Percentiles rank a stretch among this genome's conserved stretches.
Evolutionary conservation across 1,284 basidiomycete species (phyloP).

Genomic region (Xerocomus nothofagi): DNA sequence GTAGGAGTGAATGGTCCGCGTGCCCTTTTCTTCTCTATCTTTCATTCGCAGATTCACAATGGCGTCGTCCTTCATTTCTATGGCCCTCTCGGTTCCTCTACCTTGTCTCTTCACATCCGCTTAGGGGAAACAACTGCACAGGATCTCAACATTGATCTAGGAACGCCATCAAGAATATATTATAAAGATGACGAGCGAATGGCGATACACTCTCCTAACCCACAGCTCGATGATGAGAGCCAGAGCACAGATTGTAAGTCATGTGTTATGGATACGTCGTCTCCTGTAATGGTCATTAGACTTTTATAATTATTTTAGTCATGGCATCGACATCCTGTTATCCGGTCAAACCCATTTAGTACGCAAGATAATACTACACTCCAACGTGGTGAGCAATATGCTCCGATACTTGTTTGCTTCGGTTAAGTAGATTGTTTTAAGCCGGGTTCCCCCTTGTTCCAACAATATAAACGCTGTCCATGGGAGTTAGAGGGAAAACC

Average conservation of each 20-base stretch:
- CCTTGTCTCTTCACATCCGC: constrained; percentile 55
- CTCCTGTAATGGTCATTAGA: constrained; percentile 44
- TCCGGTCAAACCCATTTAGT: constrained; percentile 70
- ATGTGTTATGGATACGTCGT: not conserved
- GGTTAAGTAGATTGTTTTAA: constrained; percentile 32
- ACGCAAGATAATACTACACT: constrained; percentile 83
- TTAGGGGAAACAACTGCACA: constrained; percentile 83
- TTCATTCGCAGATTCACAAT: constrained; percentile 58
- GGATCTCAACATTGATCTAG: constrained; percentile 76
- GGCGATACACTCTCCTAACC: constrained; percentile 66
- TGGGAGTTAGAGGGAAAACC: constrained; percentile 78
- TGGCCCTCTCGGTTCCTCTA: constrained; percentile 43
- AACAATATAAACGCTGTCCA: constrained; percentile 84
- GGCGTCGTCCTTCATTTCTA: constrained; percentile 72
- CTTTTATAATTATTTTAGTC: constrained; percentile 91
- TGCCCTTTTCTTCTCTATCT: not conserved
- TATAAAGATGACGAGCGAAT: constrained; percentile 89
- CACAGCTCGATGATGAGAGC: constrained; percentile 41
- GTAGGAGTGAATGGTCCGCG: constrained; percentile 36
- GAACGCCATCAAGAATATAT: constrained; percentile 73
- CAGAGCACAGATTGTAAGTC: constrained; percentile 46
- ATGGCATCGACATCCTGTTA: constrained; percentile 83
- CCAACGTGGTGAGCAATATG: constrained; percentile 71
- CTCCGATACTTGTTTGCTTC: not conserved
- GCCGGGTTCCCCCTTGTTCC: constrained; percentile 87